Evolutionary conservation across 495 filamentous ascomycete genomes (phyloP), one percentile per base, ranked within the genome.

Genomic region (Saxophila tyrrhenica): DNA sequence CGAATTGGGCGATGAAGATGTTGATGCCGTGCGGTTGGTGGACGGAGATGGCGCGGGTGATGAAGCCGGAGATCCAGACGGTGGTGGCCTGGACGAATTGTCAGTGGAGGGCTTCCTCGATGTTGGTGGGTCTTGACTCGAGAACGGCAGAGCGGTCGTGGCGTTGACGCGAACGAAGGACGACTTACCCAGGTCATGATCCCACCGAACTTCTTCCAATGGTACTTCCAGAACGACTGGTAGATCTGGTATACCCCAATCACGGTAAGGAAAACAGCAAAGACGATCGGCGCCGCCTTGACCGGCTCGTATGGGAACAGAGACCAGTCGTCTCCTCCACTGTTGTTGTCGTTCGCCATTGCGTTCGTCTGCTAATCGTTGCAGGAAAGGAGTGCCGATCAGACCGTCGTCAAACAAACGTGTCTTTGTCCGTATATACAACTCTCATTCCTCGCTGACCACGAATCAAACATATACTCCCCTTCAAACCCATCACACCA

Each of bases 211-310:
- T 43, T 17, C 35, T 50, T 55, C 53, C 53, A 50, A 16, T 50
- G 25, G 23, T 55, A 55, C 17, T 25, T 21, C 2, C 49, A 20
- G 53, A 55, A 55, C 9, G 45, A 55, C 24, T 55, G 53, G 22
- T 55, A 50, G 23, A 55, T 49, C 29, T 55, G 44, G 17, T 41
- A 48, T 23, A 13, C 20, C 8, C 25, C 44, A 13, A 55, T 15
- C 7, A 50, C 21, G 16, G 53, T 50, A 13, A 55, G 24, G 7
- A 55, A 21, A 9, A 54, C 39, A 21, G 56, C 44, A 21, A 58
- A 58, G 32, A 54, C 57, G 24, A 58, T 58, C 11, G 56, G 44
- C 10, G 56, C 56, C 1, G 29, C 42, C 41, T 54, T 53, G 51
- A 24, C 39, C 8, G 56, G 45, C 21, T 41, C 44, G 43, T 58